Evolutionary conservation across 352 stramenopile species (phyloP), one percentile per base, ranked within the genome.

Genomic region (Plasmopara muralis): DNA sequence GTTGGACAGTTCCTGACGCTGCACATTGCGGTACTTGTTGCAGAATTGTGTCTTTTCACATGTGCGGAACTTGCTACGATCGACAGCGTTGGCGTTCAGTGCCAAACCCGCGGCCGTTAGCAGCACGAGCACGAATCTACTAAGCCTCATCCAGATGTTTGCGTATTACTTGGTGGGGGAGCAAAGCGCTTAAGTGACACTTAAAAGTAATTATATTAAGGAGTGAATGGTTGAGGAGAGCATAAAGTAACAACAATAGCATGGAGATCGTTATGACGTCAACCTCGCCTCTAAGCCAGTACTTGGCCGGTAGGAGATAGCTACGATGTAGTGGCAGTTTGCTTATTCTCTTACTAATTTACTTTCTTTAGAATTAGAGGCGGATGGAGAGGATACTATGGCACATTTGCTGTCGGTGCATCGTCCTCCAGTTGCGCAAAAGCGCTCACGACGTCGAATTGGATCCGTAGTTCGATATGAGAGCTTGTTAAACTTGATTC

Each of bases 1-100:
- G 18, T 18, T 42, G 30, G 50, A 25, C 33, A 42, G 43, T 40
- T 55, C 39, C 31, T 55, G 58, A 5, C 60, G 59, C 50, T 58
- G 43, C 18, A 57, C 50, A 25, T 75, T 72, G 50, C 79, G 82
- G 52, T 77, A 77, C 51, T 75, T 80, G 29, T 75, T 70, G 72
- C 97, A 99, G 76, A 99, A 99, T 13, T 93, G 87, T n/a, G 96
- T 98, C 72, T 99, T 85, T 16, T 83, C 67, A 64, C 97, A 99
- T 16, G 89, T 99, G 40, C 96, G 78, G 74, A 99, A 99, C 79
- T 99, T 99, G 52, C 68, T 94, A 61, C 86, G 80, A 72, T 99
- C 97, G 10, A 99, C 97, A 8, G 86, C 93, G 9, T 49, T n/a
- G 5, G 39, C 35, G 31, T 41, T 34, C 25, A 64, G 20, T 8